Evolutionary conservation across 257 asterid genomes (phyloP), one percentile per base, ranked within the genome.

Genomic region (Gentiana dahurica): DNA sequence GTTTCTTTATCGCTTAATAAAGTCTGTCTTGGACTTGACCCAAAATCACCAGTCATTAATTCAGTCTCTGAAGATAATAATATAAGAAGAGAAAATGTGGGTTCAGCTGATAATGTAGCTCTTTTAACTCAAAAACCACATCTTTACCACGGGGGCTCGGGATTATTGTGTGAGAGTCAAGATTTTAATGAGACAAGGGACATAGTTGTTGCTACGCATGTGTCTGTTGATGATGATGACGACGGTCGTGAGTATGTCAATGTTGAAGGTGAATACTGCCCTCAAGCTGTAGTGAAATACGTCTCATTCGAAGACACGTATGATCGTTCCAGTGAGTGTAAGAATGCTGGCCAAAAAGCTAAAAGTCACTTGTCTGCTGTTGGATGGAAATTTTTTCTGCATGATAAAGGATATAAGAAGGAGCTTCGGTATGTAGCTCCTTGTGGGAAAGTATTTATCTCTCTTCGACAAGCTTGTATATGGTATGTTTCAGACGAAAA

Each of bases 401-500:
- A 41, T 3, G 48, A 0, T 32, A 77, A 66, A 61, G 54, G 48
- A 36, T 12, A 8, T 11, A 37, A 4, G 58, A 71, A 54, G 71
- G 82, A 82, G 69, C 0, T 75, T 39, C 63, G 77, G 9, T 91
- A 79, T 66, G 2, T 4, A 32, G 65, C 96, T 12, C 98, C 96
- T 0, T 8, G 49, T 43, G 83, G 90, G 53, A 64, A 9, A 67
- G 0, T 3, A 6, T 91, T 76, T 59, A 4, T 51, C 71, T 81
- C 94, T 56, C 89, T 91, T 53, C 62, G 46, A 48, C 32, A 65
- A 64, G 94, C 82, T 44, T 85, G 98, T 69, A 43, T n/a, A 60
- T 73, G 71, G 80, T 75, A 65, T 65, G 15, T 69, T 36, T 12
- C 55, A 12, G 32, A 54, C 9, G 46, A 41, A 41, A 7, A 41